phyloP scores from a whole-genome alignment of 805 yeast species.

The Cyberlindnera subsufficiens region DNA sequence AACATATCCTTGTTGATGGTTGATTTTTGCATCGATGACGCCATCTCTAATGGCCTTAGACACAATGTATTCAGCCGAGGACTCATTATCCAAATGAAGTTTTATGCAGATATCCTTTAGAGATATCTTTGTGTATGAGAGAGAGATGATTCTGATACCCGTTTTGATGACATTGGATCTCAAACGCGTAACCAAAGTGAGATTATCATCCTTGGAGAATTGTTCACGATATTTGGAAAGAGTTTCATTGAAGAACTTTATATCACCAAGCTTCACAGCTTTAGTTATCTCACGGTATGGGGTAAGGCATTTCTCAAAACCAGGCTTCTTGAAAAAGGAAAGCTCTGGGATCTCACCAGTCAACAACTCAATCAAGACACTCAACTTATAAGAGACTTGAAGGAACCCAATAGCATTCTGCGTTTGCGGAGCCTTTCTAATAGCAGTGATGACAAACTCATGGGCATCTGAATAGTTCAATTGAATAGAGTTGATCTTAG shows the following conservation, averaged over 20 bases:
- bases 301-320: constrained; percentile 51
- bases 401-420: constrained; percentile 78
- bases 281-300: constrained; percentile 86
- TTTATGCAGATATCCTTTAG: constrained; percentile 91
- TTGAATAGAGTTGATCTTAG: constrained; percentile 88
- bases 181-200: constrained; percentile 77
- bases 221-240: constrained; percentile 54
- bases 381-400: constrained; percentile 84
- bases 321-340: constrained; percentile 64
- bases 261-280: constrained; percentile 90
- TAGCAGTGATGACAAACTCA: constrained; percentile 88
- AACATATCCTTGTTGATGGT: constrained; percentile 88
- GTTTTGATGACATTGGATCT: constrained; percentile 97
- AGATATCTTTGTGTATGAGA: constrained; percentile 86
- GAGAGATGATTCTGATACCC: constrained; percentile 88
- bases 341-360: constrained; percentile 97
- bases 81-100: constrained; percentile 87
- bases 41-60: constrained; percentile 97
- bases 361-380: constrained; percentile 80
- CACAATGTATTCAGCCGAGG: constrained; percentile 93
- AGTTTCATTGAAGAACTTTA: constrained; percentile 70
- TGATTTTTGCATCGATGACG: constrained; percentile 90
- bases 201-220: constrained; percentile 73
- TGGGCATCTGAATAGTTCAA: constrained; percentile 87
- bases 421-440: constrained; percentile 94